Conservation (phyloP, 108 stramenopile genomes). For the Skeletonema grethae region DNA sequence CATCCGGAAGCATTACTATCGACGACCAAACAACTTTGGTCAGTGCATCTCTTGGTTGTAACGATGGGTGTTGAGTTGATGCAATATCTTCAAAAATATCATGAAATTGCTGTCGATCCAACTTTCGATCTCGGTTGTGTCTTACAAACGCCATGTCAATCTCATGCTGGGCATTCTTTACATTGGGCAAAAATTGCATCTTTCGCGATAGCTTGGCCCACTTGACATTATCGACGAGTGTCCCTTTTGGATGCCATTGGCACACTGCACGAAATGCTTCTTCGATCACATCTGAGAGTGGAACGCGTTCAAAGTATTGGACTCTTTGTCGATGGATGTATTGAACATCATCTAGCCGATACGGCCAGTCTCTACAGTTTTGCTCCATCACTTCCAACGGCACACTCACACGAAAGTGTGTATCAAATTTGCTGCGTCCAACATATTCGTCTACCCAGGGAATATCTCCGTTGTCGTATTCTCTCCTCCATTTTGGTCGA, state of each 20-base stretch:
- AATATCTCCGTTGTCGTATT: constrained; percentile 45
- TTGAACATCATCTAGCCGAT: not conserved
- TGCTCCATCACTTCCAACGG: constrained; percentile 25
- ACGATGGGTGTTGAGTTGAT: constrained; percentile 35
- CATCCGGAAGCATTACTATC: constrained; percentile 52
- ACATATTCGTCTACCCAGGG: constrained; percentile 37
- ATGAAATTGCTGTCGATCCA: constrained; percentile 37
- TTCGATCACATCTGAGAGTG: constrained; percentile 35
- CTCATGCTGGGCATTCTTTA: constrained; percentile 49
- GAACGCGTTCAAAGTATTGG: constrained; percentile 48
- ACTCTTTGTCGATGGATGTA: constrained; percentile 53
- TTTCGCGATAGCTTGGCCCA: constrained; percentile 61
- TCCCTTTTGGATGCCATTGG: constrained; percentile 50
- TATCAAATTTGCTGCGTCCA: constrained; percentile 1
- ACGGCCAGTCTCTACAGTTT: constrained; percentile 35
- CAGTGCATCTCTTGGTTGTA: constrained; percentile 29
- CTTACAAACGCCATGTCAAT: constrained; percentile 51
- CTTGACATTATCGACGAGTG: constrained; percentile 53
- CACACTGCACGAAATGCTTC: constrained; percentile 48
- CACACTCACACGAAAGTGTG: constrained; percentile 45
- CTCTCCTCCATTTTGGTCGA: constrained; percentile 41
- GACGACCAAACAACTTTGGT: constrained; percentile 42
- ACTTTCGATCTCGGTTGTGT: constrained; percentile 38
- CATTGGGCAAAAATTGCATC: constrained; percentile 51
- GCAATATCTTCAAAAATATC: constrained; percentile 49